These are phyloP conservation scores for Puya raimondii DNA, from an alignment of 176 grass and related monocot species.

Conservation along the genomic window DNA sequence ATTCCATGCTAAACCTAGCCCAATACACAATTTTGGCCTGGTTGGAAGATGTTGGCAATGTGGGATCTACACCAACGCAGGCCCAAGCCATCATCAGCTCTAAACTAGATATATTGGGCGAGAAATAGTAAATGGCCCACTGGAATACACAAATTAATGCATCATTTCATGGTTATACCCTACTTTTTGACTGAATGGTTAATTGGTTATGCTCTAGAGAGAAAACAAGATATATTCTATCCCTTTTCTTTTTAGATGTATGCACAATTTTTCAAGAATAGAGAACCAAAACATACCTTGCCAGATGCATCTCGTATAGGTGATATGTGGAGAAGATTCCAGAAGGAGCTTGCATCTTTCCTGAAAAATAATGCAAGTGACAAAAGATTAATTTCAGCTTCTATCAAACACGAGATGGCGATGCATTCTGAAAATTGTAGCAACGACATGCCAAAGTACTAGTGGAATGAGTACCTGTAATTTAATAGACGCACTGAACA, in stretches of 20 bases:
- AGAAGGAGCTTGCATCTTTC: conserved; percentile 78
- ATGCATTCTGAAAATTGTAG: background rate
- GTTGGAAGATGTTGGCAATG: too few relatives aligned
- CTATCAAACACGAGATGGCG: background rate
- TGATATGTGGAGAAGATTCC: conserved; percentile 76
- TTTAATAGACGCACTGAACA: conserved; percentile 66
- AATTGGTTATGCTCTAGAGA: too few relatives aligned
- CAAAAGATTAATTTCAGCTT: conserved; percentile 14
- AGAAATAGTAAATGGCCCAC: background rate
- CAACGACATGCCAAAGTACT: background rate
- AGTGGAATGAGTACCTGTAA: conserved; percentile 44
- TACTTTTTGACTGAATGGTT: too few relatives aligned
- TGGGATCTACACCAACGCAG: too few relatives aligned
- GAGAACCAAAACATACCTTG: conserved; percentile 37
- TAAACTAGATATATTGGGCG: background rate
- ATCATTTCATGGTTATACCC: background rate
- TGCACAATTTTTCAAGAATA: background rate
- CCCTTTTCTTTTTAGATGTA: background rate
- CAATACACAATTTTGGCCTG: too few relatives aligned
- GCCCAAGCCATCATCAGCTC: too few relatives aligned
- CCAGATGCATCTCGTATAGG: conserved; percentile 81
- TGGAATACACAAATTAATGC: background rate
- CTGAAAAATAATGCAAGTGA: conserved; percentile 33
- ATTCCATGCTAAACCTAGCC: too few relatives aligned
- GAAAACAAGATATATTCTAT: background rate